These are phyloP conservation scores for Ceratocystiopsis sp. DNA, from an alignment of 2,329 filamentous ascomycete genomes.

Conservation along the genomic window DNA sequence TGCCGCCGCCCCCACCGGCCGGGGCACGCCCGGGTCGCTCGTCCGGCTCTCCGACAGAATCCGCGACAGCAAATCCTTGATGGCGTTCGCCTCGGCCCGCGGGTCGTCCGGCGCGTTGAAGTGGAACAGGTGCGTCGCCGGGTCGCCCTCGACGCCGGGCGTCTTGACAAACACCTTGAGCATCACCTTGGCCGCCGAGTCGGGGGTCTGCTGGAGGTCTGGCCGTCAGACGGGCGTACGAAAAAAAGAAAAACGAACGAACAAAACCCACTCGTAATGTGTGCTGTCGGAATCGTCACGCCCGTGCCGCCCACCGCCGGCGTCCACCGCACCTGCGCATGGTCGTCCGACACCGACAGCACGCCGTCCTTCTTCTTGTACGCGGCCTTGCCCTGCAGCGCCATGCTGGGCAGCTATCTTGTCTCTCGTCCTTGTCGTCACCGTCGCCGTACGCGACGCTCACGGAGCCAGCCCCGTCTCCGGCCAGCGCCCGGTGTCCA, in stretches of 20 bases:
- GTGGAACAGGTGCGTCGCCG: conserved; percentile 66
- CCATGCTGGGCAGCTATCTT: conserved; percentile 23
- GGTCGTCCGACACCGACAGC: conserved; percentile 57
- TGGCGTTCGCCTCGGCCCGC: conserved; percentile 64
- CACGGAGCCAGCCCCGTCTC: too few relatives aligned
- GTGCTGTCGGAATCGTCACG: conserved; percentile 52
- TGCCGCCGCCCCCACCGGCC: conserved; percentile 20
- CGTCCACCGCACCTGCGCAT: conserved; percentile 64
- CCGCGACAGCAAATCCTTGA: conserved; percentile 67
- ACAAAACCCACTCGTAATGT: conserved; percentile 57
- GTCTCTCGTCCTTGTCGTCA: background rate
- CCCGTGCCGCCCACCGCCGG: conserved; percentile 43
- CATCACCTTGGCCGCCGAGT: conserved; percentile 77
- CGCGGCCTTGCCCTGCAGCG: conserved; percentile 47
- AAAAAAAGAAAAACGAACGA: background rate
- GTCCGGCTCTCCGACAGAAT: conserved; percentile 56
- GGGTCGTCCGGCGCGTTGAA: conserved; percentile 68
- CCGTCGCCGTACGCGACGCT: too few relatives aligned
- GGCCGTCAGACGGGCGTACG: background rate
- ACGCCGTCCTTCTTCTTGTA: conserved; percentile 97
- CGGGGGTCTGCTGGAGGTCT: conserved; percentile 93
- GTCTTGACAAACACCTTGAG: conserved; percentile 75
- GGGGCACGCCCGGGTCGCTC: conserved; percentile 30
- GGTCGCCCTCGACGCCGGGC: conserved; percentile 32
- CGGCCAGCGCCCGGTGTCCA: too few relatives aligned